A percentile compares a stretch with the other conserved stretches of the same genome.
phyloP scores from a whole-genome alignment of 129 eudicot genomes.

The Erigeron canadensis region DNA sequence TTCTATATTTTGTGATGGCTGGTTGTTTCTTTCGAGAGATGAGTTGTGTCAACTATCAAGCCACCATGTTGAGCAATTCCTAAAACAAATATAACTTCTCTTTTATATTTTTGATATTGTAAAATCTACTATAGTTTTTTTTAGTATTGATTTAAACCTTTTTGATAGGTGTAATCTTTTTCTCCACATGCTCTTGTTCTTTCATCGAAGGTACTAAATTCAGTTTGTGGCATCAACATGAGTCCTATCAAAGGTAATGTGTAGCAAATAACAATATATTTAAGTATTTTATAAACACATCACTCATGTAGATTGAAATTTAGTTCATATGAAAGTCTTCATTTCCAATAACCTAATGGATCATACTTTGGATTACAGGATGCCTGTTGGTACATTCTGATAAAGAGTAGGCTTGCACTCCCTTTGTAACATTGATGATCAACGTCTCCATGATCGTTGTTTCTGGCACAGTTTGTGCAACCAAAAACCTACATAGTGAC shows the following conservation, averaged over 20 bases:
- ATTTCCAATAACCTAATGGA: too few relatives aligned
- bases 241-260: slow-evolving; percentile 9
- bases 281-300: too few relatives aligned
- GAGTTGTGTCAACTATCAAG: too few relatives aligned
- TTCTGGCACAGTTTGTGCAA: slow-evolving; percentile 53
- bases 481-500: slow-evolving; percentile 21
- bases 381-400: too few relatives aligned
- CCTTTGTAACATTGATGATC: slow-evolving; percentile 47
- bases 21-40: slow-evolving; percentile 92
- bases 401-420: slow-evolving; percentile 58
- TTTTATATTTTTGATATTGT: too few relatives aligned
- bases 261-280: too few relatives aligned
- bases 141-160: background rate
- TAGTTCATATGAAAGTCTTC: too few relatives aligned
- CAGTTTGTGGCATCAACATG: slow-evolving; percentile 77
- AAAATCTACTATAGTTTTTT: background rate
- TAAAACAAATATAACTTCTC: background rate
- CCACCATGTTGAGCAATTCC: too few relatives aligned
- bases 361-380: too few relatives aligned
- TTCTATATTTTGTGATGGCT: slow-evolving; percentile 77
- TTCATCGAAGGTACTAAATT: slow-evolving; percentile 65
- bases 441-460: slow-evolving; percentile 53
- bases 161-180: slow-evolving; percentile 76
- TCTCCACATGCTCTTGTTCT: slow-evolving; percentile 89
- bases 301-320: too few relatives aligned